These are phyloP conservation scores for Agrocybe pediades DNA, from an alignment of 768 basidiomycete genomes.

Conservation along the genomic window DNA sequence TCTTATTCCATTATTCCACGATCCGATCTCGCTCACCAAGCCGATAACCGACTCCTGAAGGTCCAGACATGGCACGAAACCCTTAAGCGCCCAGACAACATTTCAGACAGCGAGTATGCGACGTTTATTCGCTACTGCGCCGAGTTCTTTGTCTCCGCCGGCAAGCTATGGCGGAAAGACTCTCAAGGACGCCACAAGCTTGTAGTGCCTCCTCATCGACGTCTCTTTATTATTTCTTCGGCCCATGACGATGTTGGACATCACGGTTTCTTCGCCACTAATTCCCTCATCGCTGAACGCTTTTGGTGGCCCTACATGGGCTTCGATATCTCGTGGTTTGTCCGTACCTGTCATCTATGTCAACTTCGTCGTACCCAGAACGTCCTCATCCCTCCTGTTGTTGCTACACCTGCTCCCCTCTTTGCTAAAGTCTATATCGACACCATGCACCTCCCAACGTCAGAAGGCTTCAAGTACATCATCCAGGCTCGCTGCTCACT, in stretches of 20 bases:
- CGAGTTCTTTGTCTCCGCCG: constrained; percentile 19
- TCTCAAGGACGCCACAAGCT: constrained; percentile 23
- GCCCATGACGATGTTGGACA: constrained; percentile 27
- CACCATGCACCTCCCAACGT: constrained; percentile 24
- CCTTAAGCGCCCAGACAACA: constrained; percentile 4
- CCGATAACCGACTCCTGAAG: constrained; percentile 10
- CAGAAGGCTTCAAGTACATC: constrained; percentile 6
- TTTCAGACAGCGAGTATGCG: constrained; percentile 13
- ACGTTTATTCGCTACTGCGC: constrained; percentile 17
- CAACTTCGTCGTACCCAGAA: constrained; percentile 25
- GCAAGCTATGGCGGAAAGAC: constrained; percentile 22
- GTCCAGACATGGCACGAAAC: constrained; percentile 7
- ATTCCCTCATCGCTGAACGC: constrained; percentile 11
- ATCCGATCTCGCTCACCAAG: constrained; percentile 5
- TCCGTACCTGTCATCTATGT: constrained; percentile 36
- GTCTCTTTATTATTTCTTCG: constrained; percentile 9
- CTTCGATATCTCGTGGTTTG: constrained; percentile 25
- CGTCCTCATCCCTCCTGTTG: constrained; percentile 22
- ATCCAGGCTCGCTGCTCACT: constrained; percentile 20
- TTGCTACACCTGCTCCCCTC: constrained; percentile 26
- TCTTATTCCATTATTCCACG: constrained; percentile 13
- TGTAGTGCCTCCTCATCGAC: constrained; percentile 2
- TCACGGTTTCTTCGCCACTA: constrained; percentile 20
- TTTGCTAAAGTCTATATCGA: constrained; percentile 35
- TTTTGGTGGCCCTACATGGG: constrained; percentile 24